These are phyloP conservation scores for Pseudonectria foliicola DNA, from an alignment of 2,329 filamentous ascomycete genomes.

Conservation along the genomic window DNA sequence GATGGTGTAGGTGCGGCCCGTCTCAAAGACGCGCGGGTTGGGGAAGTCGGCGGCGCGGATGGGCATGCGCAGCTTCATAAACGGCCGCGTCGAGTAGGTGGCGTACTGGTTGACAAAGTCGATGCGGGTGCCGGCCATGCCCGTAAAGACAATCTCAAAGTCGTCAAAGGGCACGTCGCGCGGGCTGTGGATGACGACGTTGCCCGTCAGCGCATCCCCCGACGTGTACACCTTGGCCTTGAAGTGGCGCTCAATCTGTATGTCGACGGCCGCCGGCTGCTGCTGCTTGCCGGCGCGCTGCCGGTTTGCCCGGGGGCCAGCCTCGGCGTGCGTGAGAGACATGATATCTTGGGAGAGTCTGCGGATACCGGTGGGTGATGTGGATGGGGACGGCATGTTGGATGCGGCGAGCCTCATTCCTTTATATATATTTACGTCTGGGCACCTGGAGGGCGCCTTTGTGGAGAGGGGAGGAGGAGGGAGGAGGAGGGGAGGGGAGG, in stretches of 20 bases:
- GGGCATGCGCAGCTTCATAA: constrained; percentile 51
- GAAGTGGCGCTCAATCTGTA: constrained; percentile 48
- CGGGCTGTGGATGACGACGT: constrained; percentile 37
- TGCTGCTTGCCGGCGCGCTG: constrained; percentile 18
- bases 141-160: constrained; percentile 47
- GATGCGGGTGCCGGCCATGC: constrained; percentile 41
- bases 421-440: constrained; percentile 16
- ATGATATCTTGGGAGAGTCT: constrained; percentile 14
- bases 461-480: too few species aligned
- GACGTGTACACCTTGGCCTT: constrained; percentile 50
- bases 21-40: constrained; percentile 38
- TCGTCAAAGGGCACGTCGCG: constrained; percentile 43
- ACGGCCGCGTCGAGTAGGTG: constrained; percentile 42
- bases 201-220: constrained; percentile 42
- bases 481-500: too few species aligned
- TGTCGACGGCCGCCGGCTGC: constrained; percentile 34
- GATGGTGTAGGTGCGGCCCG: constrained; percentile 40
- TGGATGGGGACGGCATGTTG: background rate
- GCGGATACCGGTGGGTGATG: constrained; percentile 9
- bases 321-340: constrained; percentile 16
- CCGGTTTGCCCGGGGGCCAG: constrained; percentile 15
- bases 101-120: constrained; percentile 44
- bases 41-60: constrained; percentile 41
- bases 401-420: constrained; percentile 10
- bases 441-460: too few species aligned